phyloP scores from a whole-genome alignment of 179 eudicot species.

The Gypsophila paniculata region DNA sequence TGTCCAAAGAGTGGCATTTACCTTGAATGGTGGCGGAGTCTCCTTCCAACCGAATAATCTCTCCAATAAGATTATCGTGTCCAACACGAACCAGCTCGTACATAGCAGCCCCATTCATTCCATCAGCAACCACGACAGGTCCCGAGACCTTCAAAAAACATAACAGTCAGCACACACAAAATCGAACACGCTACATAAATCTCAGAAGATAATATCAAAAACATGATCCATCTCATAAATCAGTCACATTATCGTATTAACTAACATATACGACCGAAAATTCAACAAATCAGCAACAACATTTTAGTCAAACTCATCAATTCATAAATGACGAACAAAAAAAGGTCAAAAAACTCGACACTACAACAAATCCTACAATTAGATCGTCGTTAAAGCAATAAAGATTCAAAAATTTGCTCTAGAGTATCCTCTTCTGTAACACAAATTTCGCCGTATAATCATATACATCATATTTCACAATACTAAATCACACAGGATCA shows the following conservation, averaged over 20 bases:
- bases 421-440: not conserved
- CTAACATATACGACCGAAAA: not conserved
- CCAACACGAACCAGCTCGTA: constrained; percentile 98
- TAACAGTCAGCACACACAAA: not conserved
- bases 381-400: not conserved
- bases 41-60: constrained; percentile 95
- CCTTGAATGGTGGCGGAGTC: constrained; percentile 99
- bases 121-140: constrained; percentile 98
- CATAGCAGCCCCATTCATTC: constrained; percentile 99
- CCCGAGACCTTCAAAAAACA: constrained; percentile 66
- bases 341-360: not conserved
- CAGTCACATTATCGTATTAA: not conserved
- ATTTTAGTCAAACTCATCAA: too few species aligned
- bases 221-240: constrained; percentile 10
- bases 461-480: too few species aligned
- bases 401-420: not conserved
- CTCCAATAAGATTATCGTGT: constrained; percentile 95
- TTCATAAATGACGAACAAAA: too few species aligned
- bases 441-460: not conserved
- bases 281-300: not conserved
- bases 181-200: not conserved
- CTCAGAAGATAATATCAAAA: not conserved
- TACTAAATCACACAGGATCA: too few species aligned
- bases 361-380: not conserved
- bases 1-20: constrained; percentile 10